A percentile compares a stretch with the other conserved stretches of the same genome.
These are phyloP conservation scores for Microcyclosporella mali DNA, from an alignment of 2,329 filamentous ascomycete genomes.

Conservation along the genomic window DNA sequence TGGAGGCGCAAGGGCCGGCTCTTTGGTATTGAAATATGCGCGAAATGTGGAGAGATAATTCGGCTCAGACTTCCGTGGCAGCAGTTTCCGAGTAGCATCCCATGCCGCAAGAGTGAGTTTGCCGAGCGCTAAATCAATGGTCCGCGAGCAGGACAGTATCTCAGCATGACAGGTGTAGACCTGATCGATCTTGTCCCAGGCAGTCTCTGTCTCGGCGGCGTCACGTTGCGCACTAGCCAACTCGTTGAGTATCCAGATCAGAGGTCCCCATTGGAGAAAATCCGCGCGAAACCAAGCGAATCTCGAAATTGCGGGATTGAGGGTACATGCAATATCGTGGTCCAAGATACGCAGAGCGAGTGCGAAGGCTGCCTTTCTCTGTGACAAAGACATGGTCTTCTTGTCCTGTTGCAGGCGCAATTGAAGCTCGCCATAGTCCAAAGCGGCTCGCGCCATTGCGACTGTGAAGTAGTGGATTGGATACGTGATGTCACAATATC, in stretches of 20 bases:
- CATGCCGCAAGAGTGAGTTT: conserved; percentile 42
- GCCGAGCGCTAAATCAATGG: conserved; percentile 40
- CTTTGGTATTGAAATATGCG: conserved; percentile 9
- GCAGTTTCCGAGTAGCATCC: conserved; percentile 26
- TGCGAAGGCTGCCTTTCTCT: conserved; percentile 37
- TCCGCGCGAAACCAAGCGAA: conserved; percentile 50
- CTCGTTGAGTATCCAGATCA: conserved; percentile 32
- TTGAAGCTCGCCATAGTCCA: conserved; percentile 40
- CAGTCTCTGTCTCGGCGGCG: conserved; percentile 19
- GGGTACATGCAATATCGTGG: conserved; percentile 38
- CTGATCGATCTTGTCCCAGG: conserved; percentile 43
- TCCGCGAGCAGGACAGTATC: conserved; percentile 33
- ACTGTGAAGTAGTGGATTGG: conserved; percentile 41
- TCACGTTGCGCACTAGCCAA: conserved; percentile 20
- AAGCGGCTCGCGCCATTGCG: conserved; percentile 39
- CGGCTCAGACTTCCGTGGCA: conserved; percentile 4
- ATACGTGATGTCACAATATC: conserved; percentile 41
- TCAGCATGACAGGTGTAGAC: conserved; percentile 40
- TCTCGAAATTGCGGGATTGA: conserved; percentile 36
- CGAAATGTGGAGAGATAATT: conserved; percentile 6
- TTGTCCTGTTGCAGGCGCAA: conserved; percentile 41
- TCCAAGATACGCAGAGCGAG: conserved; percentile 38
- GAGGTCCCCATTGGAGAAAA: conserved; percentile 43
- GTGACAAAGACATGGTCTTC: conserved; percentile 23
- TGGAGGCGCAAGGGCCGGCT: conserved; percentile 6